A percentile compares a stretch with the other conserved stretches of the same genome.
These are phyloP conservation scores for Aspergillus brasiliensis DNA, from an alignment of 2,329 filamentous ascomycete species.

Conservation along the genomic window DNA sequence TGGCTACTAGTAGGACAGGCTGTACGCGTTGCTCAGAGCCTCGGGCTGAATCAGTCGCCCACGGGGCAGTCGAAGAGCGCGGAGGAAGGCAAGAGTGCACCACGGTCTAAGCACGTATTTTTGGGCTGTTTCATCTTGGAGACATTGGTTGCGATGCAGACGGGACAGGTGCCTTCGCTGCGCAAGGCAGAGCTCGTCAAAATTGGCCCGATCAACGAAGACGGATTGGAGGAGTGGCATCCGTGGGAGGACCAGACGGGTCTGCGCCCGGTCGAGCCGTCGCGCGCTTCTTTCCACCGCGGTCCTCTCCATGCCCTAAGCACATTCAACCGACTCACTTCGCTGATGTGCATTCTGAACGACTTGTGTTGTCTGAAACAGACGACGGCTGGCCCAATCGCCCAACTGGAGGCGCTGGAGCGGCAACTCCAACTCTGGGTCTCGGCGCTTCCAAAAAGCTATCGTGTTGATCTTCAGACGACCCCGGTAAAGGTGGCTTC, in stretches of 20 bases:
- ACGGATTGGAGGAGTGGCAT: constrained; percentile 73
- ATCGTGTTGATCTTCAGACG: constrained; percentile 32
- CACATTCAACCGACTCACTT: constrained; percentile 55
- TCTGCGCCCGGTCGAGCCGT: constrained; percentile 29
- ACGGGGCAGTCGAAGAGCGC: constrained; percentile 43
- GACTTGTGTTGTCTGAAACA: constrained; percentile 34
- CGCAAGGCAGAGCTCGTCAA: constrained; percentile 53
- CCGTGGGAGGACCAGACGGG: constrained; percentile 62
- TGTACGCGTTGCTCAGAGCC: constrained; percentile 50
- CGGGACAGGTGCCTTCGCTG: constrained; percentile 50
- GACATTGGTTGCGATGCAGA: constrained; percentile 51
- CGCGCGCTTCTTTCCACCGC: constrained; percentile 32
- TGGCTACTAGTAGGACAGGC: constrained; percentile 68
- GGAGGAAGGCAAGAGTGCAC: constrained; percentile 35
- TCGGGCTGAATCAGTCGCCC: constrained; percentile 42
- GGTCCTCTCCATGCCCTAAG: constrained; percentile 52
- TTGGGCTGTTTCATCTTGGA: constrained; percentile 58
- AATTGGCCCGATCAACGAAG: constrained; percentile 59
- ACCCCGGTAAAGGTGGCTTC: constrained; percentile 26
- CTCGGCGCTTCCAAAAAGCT: constrained; percentile 32
- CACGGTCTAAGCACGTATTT: constrained; percentile 48
- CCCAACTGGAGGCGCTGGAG: constrained; percentile 33
- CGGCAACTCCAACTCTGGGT: constrained; percentile 36
- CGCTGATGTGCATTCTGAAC: constrained; percentile 39
- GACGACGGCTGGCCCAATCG: constrained; percentile 20